A percentile compares a stretch with the other conserved stretches of the same genome.
Conservation (phyloP, 441 rosid genomes). For the Arabidopsis hybrid region DNA sequence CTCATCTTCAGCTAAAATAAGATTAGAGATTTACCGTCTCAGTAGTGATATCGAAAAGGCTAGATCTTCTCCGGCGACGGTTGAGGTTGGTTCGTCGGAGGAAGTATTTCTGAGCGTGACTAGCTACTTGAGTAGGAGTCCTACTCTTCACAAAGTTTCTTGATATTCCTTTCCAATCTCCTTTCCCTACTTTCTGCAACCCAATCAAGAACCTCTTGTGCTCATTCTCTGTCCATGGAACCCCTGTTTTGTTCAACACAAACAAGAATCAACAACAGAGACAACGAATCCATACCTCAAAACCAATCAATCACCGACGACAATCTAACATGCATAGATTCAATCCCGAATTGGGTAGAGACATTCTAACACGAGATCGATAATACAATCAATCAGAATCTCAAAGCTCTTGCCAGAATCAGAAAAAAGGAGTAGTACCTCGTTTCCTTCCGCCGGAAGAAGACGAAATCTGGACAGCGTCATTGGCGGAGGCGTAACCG, state of each 20-base stretch:
- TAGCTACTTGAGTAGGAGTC: slow-evolving; percentile 95
- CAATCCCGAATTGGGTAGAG: not conserved
- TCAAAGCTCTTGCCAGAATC: not conserved
- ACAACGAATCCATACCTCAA: not conserved
- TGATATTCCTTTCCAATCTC: slow-evolving; percentile 96
- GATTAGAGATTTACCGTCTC: slow-evolving; percentile 57
- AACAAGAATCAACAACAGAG: not conserved
- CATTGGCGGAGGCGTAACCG: slow-evolving; percentile 93
- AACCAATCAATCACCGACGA: not conserved
- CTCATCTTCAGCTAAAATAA: not conserved
- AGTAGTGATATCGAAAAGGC: slow-evolving; percentile 94
- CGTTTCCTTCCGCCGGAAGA: slow-evolving; percentile 65
- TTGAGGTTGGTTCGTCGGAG: slow-evolving; percentile 76
- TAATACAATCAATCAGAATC: slow-evolving; percentile 24
- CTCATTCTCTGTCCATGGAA: slow-evolving; percentile 95
- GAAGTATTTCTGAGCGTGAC: slow-evolving; percentile 95
- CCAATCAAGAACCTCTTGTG: slow-evolving; percentile 85
- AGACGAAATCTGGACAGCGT: slow-evolving; percentile 61
- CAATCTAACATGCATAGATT: slow-evolving; percentile 39
- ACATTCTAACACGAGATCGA: not conserved
- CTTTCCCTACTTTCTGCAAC: slow-evolving; percentile 82
- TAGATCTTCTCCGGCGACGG: slow-evolving; percentile 91
- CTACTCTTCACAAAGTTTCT: slow-evolving; percentile 82
- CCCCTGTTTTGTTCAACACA: slow-evolving; percentile 52
- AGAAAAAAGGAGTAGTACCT: slow-evolving; percentile 49